Evolutionary conservation across 257 asterid genomes (phyloP).

Genomic region (Ilex aquifolium): DNA sequence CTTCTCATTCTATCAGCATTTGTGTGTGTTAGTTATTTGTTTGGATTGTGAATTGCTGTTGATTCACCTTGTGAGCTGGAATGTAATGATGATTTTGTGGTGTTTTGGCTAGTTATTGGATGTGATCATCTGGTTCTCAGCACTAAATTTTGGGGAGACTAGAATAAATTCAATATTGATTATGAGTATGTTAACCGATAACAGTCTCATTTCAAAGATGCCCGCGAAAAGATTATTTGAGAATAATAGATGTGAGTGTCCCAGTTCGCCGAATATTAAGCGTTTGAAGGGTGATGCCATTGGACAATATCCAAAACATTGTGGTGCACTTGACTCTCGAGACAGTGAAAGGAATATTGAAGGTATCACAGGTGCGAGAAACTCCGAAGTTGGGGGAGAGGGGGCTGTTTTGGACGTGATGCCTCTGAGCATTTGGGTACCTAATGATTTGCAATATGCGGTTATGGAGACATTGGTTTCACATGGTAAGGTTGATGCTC

Average conservation of each 20-base stretch:
- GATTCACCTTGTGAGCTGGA: no score
- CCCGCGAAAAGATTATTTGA: neutral
- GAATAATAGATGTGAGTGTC: no score
- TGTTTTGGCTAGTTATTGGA: no score
- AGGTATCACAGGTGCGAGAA: neutral
- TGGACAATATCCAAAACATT: neutral
- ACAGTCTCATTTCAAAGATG: conserved; percentile 1
- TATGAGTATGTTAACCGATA: no score
- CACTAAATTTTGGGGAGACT: no score
- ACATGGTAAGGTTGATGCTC: conserved; percentile 2
- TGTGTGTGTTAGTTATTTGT: no score
- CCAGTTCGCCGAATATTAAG: conserved; percentile 12
- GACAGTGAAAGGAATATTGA: no score
- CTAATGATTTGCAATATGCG: neutral
- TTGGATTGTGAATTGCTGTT: no score
- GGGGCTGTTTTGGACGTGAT: conserved; percentile 12
- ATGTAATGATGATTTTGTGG: no score
- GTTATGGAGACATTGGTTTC: neutral
- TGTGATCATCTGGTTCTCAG: no score
- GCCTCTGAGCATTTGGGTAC: conserved; percentile 23
- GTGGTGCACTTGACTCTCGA: neutral
- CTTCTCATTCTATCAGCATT: no score
- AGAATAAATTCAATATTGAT: no score
- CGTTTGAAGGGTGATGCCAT: conserved; percentile 1
- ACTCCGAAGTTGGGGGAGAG: neutral